phyloP scores from a whole-genome alignment of 2,329 filamentous ascomycete species.

The Diplodia intermedia region DNA sequence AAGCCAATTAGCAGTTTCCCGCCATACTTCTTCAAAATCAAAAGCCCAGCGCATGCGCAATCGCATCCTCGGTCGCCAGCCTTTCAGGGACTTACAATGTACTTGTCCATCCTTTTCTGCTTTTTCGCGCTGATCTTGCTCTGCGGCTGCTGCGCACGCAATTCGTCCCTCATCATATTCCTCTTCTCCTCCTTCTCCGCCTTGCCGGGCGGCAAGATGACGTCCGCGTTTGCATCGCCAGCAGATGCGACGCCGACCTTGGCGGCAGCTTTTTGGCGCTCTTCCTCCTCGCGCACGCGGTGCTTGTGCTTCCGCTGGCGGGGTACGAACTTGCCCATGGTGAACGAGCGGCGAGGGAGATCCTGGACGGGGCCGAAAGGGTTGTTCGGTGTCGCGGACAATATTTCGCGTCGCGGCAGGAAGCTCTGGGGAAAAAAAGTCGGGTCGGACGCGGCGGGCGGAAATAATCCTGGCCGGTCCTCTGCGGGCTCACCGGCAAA shows the following conservation, averaged over 20 bases:
- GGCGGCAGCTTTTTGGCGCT: constrained; percentile 34
- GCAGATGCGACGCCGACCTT: constrained; percentile 49
- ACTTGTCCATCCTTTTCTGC: constrained; percentile 72
- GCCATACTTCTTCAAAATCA: neutral
- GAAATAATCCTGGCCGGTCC: neutral
- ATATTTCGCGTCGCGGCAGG: constrained; percentile 6
- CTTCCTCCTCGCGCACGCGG: constrained; percentile 66
- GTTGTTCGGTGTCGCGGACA: constrained; percentile 6
- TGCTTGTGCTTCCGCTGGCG: constrained; percentile 68
- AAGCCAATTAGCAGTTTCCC: constrained; percentile 5
- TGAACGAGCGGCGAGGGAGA: constrained; percentile 18
- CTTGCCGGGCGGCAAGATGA: constrained; percentile 57
- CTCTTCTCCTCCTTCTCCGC: constrained; percentile 62
- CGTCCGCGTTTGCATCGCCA: constrained; percentile 61
- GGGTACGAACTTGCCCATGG: constrained; percentile 54
- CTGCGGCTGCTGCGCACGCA: constrained; percentile 59
- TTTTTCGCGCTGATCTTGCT: constrained; percentile 68
- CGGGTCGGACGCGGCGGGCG: constrained; percentile 1
- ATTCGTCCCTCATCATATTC: constrained; percentile 59
- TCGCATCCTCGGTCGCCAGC: neutral
- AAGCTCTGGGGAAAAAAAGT: constrained; percentile 29
- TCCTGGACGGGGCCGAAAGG: neutral
- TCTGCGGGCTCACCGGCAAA: accelerated
- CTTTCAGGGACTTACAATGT: constrained; percentile 58
- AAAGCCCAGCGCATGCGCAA: neutral